A percentile compares a stretch with the other conserved stretches of the same genome.
phyloP scores from a whole-genome alignment of 2,329 filamentous ascomycete species.

The Mariannaea sp. region DNA sequence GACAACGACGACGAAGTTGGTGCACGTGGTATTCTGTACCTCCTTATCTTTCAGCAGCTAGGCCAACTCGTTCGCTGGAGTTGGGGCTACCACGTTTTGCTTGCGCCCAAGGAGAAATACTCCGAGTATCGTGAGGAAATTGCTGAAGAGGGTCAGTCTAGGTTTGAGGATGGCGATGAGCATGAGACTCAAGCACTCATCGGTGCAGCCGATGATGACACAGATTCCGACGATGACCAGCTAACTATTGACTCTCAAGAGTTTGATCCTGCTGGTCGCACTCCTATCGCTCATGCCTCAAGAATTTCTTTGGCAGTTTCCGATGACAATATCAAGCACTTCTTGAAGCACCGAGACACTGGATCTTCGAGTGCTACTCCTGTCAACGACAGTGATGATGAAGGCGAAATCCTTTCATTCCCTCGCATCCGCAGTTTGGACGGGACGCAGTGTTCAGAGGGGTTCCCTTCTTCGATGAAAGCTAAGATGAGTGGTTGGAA shows the following conservation, averaged over 20 bases:
- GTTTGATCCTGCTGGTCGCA: conserved; percentile 61
- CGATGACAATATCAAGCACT: conserved; percentile 51
- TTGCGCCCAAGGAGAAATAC: conserved; percentile 82
- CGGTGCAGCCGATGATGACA: conserved; percentile 42
- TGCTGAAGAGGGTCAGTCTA: conserved; percentile 64
- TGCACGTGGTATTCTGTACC: conserved; percentile 90
- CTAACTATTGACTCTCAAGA: conserved; percentile 50
- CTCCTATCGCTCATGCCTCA: conserved; percentile 57
- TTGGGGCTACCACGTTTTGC: conserved; percentile 93
- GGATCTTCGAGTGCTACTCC: conserved; percentile 28
- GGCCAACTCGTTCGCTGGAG: conserved; percentile 96
- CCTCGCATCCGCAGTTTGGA: conserved; percentile 56
- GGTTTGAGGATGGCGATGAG: conserved; percentile 51
- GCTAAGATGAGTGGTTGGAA: conserved; percentile 35
- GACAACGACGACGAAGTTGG: conserved; percentile 96
- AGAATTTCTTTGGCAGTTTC: conserved; percentile 55
- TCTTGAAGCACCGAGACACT: conserved; percentile 33
- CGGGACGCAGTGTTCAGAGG: conserved; percentile 46
- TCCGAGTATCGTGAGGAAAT: conserved; percentile 63
- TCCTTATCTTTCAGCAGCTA: conserved; percentile 96
- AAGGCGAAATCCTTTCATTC: conserved; percentile 66
- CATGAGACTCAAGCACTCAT: conserved; percentile 54
- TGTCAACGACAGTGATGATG: conserved; percentile 40
- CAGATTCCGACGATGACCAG: conserved; percentile 46
- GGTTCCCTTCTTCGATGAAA: conserved; percentile 44